Percentiles rank a stretch among this genome's conserved stretches.
Conservation (phyloP, 352 stramenopile species). For the Globisporangium uncinulatum region DNA sequence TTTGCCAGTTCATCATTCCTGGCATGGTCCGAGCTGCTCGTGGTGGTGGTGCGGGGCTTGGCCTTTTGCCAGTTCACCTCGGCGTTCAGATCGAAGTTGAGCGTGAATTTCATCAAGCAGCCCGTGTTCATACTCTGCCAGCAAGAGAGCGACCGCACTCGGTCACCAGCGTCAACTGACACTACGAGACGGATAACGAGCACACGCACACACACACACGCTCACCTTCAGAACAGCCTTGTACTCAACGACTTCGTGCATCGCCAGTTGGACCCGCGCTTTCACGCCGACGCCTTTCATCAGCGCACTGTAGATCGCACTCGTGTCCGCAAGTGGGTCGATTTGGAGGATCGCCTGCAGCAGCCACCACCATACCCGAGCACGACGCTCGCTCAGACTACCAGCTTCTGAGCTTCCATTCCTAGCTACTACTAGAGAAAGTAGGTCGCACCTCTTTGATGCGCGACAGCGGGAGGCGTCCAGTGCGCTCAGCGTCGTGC, state of each 20-base stretch:
- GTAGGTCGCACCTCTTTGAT: conserved; percentile 18
- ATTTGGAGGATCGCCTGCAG: conserved; percentile 36
- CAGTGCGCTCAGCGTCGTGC: conserved; percentile 34
- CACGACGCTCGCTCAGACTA: not conserved
- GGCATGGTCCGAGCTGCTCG: not conserved
- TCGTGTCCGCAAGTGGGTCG: conserved; percentile 43
- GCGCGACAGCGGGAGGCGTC: conserved; percentile 32
- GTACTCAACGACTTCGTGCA: conserved; percentile 57
- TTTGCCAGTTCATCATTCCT: too few species aligned
- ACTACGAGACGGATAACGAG: not conserved
- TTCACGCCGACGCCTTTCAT: conserved; percentile 39
- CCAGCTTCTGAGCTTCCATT: not conserved
- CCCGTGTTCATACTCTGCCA: conserved; percentile 58
- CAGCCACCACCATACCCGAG: not conserved
- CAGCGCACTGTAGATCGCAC: conserved; percentile 23
- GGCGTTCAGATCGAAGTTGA: conserved; percentile 65
- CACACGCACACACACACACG: not conserved
- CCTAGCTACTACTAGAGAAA: too few species aligned
- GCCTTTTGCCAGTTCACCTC: conserved; percentile 40
- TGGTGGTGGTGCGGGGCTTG: not conserved
- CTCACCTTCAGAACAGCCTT: conserved; percentile 43
- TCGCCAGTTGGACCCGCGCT: conserved; percentile 28
- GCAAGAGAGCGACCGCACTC: not conserved
- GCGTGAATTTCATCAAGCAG: conserved; percentile 70
- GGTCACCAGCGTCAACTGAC: not conserved